Percentiles rank a stretch among this genome's conserved stretches.
phyloP scores from a whole-genome alignment of 2,329 filamentous ascomycete genomes.

The Clathrospora elynae region DNA sequence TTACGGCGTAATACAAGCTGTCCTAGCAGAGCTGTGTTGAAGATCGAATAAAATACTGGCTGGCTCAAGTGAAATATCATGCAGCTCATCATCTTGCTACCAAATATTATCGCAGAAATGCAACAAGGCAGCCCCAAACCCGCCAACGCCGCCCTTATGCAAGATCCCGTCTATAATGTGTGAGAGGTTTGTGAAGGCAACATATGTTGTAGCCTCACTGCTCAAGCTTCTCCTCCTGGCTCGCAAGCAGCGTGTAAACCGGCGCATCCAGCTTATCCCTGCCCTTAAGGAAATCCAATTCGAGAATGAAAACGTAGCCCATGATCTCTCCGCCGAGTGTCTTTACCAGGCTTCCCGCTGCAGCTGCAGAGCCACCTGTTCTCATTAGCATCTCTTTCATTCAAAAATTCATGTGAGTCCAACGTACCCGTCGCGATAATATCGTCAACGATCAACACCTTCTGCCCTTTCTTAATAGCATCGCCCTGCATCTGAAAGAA shows the following conservation, averaged over 20 bases:
- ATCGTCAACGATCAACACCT: constrained; percentile 92
- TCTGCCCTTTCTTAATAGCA: constrained; percentile 82
- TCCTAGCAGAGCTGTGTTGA: too few species aligned
- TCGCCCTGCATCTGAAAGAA: constrained; percentile 94
- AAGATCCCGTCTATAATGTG: constrained; percentile 20
- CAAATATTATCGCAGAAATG: too few species aligned
- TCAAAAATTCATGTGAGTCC: neutral
- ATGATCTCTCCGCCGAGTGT: constrained; percentile 84
- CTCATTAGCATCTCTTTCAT: constrained; percentile 11
- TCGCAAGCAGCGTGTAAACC: constrained; percentile 79
- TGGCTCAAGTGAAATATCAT: too few species aligned
- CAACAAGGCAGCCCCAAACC: too few species aligned
- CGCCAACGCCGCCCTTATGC: constrained; percentile 32
- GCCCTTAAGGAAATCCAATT: constrained; percentile 91
- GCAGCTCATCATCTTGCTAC: too few species aligned
- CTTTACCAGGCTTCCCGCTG: constrained; percentile 83
- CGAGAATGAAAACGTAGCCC: constrained; percentile 93
- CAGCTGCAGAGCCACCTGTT: constrained; percentile 85
- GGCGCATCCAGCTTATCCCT: constrained; percentile 85
- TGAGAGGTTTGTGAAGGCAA: constrained; percentile 5
- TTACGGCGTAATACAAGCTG: neutral
- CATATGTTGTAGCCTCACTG: constrained; percentile 4
- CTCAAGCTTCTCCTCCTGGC: constrained; percentile 55
- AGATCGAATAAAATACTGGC: too few species aligned
- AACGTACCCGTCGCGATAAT: constrained; percentile 94